These are phyloP conservation scores for Neoarthrinium moseri DNA, from an alignment of 2,329 filamentous ascomycete genomes.

Conservation along the genomic window DNA sequence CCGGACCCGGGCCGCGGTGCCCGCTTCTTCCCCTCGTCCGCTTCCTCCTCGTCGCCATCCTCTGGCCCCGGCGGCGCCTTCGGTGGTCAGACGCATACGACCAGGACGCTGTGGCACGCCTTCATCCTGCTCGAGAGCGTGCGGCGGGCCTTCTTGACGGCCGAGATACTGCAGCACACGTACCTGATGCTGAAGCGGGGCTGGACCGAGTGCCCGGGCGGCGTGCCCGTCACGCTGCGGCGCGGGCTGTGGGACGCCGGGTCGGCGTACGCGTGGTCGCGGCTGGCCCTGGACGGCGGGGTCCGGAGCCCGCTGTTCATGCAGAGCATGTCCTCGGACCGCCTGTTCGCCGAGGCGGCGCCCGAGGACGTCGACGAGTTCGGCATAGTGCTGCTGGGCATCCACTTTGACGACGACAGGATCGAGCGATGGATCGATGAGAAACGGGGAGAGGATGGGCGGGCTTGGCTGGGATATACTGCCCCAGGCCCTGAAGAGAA, in stretches of 20 bases:
- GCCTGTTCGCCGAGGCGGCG: background rate
- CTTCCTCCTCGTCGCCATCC: conserved; percentile 2
- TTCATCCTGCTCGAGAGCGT: conserved; percentile 30
- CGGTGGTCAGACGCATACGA: no score
- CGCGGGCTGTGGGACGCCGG: conserved; percentile 26
- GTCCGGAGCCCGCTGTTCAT: background rate
- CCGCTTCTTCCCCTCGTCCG: conserved; percentile 13
- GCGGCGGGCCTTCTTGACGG: conserved; percentile 25
- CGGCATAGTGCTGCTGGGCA: background rate
- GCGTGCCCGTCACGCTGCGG: conserved; percentile 23
- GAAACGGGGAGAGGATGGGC: background rate
- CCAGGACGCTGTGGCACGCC: conserved; percentile 18
- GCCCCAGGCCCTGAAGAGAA: no score
- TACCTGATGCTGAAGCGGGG: conserved; percentile 25
- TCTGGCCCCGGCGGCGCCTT: background rate
- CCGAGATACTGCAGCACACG: conserved; percentile 19
- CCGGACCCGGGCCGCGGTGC: no score
- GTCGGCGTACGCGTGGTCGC: conserved; percentile 20
- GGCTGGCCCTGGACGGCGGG: background rate
- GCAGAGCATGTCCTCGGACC: background rate
- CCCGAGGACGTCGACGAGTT: conserved; percentile 3
- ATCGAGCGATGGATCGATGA: conserved; percentile 1
- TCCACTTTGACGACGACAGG: background rate
- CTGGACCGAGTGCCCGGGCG: conserved; percentile 26
- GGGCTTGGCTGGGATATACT: no score